Evolutionary conservation across 192 early-diverging fungal genomes (phyloP).

Genomic region (Lunasporangiospora selenospora): DNA sequence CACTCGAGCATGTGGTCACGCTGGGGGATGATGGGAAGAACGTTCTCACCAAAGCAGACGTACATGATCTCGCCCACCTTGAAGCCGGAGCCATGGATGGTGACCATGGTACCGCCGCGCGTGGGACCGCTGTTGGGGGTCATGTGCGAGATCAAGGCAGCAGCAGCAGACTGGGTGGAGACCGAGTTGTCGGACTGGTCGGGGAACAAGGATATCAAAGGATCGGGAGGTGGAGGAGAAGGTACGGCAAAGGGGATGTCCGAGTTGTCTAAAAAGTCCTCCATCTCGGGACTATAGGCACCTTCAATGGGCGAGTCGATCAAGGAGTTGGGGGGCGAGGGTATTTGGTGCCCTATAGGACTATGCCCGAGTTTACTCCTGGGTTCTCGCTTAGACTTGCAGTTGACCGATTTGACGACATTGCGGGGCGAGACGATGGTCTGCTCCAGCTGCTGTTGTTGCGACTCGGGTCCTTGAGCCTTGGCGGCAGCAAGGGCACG

Average conservation of each 20-base stretch:
- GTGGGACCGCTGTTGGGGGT: conserved; percentile 41
- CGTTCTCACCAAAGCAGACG: conserved; percentile 42
- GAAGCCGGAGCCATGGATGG: conserved; percentile 40
- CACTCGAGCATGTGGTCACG: conserved; percentile 49
- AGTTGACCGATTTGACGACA: conserved; percentile 36
- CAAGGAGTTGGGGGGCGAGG: conserved; percentile 34
- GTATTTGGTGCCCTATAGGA: conserved; percentile 38
- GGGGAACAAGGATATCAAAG: conserved; percentile 42
- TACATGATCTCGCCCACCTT: conserved; percentile 38
- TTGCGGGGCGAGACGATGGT: conserved; percentile 10
- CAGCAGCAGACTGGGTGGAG: conserved; percentile 11
- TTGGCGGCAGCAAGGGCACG: conserved; percentile 32
- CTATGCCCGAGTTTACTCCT: conserved; percentile 17
- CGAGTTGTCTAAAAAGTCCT: conserved; percentile 41
- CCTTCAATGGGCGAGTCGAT: conserved; percentile 37
- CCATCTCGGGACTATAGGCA: conserved; percentile 33
- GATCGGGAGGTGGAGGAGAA: conserved; percentile 45
- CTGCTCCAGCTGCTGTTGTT: conserved; percentile 10
- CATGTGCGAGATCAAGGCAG: conserved; percentile 33
- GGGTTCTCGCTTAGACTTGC: conserved; percentile 29
- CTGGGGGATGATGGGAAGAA: conserved; percentile 40
- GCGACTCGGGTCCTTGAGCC: conserved; percentile 3
- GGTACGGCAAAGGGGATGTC: conserved; percentile 42
- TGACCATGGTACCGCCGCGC: conserved; percentile 42
- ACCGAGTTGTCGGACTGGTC: conserved; percentile 11